Conservation (phyloP, 208 protist species). For the Leishmania martiniquensis region DNA sequence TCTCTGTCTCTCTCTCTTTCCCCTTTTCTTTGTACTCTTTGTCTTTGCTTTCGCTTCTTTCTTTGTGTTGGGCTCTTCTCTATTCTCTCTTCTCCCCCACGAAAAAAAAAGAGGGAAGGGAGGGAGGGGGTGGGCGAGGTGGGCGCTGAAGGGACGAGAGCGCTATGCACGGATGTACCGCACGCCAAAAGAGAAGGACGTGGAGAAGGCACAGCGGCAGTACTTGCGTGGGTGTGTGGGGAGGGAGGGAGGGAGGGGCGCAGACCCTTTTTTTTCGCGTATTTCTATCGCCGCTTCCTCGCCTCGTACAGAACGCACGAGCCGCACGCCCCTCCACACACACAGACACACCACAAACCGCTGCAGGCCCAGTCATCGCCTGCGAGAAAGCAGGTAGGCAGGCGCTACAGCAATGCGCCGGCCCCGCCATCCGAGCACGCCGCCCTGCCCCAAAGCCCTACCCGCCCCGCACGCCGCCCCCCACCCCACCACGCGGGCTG, state of each 20-base stretch:
- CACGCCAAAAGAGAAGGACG: neutral
- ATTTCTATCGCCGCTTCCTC: neutral
- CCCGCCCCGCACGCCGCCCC: neutral
- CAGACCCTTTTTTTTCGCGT: neutral
- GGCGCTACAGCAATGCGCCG: neutral
- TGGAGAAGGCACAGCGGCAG: too few relatives aligned
- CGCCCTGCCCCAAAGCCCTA: neutral
- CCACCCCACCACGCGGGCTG: neutral
- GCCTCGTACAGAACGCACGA: neutral
- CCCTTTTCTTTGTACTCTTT: neutral
- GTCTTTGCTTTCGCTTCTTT: neutral
- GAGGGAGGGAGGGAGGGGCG: too few relatives aligned
- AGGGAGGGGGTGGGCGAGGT: neutral
- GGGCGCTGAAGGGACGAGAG: neutral
- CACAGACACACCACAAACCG: neutral
- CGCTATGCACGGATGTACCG: neutral
- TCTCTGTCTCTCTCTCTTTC: neutral
- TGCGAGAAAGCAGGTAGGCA: neutral
- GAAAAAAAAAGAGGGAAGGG: neutral
- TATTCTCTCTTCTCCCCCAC: neutral
- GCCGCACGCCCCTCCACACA: neutral
- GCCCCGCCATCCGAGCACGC: neutral
- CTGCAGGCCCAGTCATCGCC: neutral
- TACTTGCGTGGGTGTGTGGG: too few relatives aligned
- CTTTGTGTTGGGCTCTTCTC: neutral